A percentile compares a stretch with the other conserved stretches of the same genome.
These are phyloP conservation scores for Sistotremastrum niveocremeum DNA, from an alignment of 768 basidiomycete genomes.

Conservation along the genomic window DNA sequence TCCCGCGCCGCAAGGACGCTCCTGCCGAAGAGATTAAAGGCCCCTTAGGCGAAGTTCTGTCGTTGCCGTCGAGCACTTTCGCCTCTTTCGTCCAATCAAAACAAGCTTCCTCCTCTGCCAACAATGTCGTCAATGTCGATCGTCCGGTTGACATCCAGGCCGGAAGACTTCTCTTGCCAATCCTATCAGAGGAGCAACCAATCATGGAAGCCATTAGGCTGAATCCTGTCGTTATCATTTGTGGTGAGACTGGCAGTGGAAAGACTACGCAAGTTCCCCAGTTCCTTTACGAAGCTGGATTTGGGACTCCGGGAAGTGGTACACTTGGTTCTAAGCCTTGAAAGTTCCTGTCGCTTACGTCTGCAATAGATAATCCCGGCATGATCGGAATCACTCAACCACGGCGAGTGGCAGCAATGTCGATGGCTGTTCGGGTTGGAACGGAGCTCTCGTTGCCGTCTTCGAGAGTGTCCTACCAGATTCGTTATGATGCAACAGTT, in stretches of 20 bases:
- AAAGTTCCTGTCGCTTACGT: not conserved
- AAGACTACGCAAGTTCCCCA: conserved; percentile 98
- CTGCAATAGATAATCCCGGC: conserved; percentile 72
- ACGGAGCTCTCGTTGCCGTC: conserved; percentile 78
- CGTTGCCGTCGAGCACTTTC: conserved; percentile 54
- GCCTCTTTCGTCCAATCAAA: conserved; percentile 6
- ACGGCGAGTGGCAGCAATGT: conserved; percentile 91
- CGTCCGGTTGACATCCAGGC: conserved; percentile 65
- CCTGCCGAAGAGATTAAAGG: conserved; percentile 42
- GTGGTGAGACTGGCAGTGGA: conserved; percentile 94
- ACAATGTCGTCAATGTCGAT: conserved; percentile 38
- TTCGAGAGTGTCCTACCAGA: conserved; percentile 86
- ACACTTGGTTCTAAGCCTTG: conserved; percentile 12
- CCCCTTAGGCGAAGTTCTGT: conserved; percentile 63
- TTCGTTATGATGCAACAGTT: conserved; percentile 91
- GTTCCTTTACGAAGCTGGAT: conserved; percentile 95
- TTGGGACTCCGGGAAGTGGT: conserved; percentile 77
- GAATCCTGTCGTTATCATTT: conserved; percentile 76
- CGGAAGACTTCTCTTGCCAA: conserved; percentile 67
- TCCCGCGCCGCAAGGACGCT: conserved; percentile 11
- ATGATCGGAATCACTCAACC: conserved; percentile 99
- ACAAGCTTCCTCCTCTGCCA: conserved; percentile 10
- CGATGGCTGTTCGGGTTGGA: conserved; percentile 89
- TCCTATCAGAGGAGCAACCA: conserved; percentile 84
- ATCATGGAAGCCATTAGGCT: conserved; percentile 87